Evolutionary conservation across 2,329 filamentous ascomycete genomes (phyloP).

Genomic region (Diplocarpon rosae): DNA sequence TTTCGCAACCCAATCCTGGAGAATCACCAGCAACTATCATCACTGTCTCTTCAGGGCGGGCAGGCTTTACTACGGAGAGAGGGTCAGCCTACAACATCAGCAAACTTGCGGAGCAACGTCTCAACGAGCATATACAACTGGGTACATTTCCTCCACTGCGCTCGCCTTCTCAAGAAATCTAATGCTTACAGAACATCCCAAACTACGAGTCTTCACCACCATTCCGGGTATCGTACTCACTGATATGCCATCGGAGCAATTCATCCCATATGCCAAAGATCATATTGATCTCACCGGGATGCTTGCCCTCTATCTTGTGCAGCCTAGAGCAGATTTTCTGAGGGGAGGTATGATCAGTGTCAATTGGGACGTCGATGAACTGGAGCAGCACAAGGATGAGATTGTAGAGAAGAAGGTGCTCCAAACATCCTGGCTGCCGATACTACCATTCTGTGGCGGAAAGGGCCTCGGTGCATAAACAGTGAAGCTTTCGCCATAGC

Average conservation of each 20-base stretch:
- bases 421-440: slow-evolving; percentile 15
- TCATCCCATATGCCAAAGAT: slow-evolving; percentile 28
- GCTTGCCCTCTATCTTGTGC: slow-evolving; percentile 25
- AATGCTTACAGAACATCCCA: slow-evolving; percentile 30
- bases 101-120: slow-evolving; percentile 34
- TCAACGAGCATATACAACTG: slow-evolving; percentile 31
- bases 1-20: slow-evolving; percentile 24
- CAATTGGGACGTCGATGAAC: slow-evolving; percentile 30
- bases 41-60: slow-evolving; percentile 32
- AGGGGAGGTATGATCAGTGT: slow-evolving; percentile 26
- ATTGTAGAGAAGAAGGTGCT: slow-evolving; percentile 22
- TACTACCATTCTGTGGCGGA: slow-evolving; percentile 10
- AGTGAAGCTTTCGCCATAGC: too few species aligned
- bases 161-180: too few species aligned
- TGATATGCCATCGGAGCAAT: slow-evolving; percentile 27
- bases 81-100: slow-evolving; percentile 35
- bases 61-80: slow-evolving; percentile 24
- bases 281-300: slow-evolving; percentile 26
- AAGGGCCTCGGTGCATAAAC: slow-evolving; percentile 9
- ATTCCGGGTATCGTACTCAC: slow-evolving; percentile 38
- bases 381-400: slow-evolving; percentile 22
- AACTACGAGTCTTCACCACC: slow-evolving; percentile 33
- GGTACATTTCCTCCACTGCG: slow-evolving; percentile 3
- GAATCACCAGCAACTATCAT: slow-evolving; percentile 29
- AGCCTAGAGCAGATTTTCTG: slow-evolving; percentile 27